phyloP scores from a whole-genome alignment of 306 rosid genomes.

The Senna tora region DNA sequence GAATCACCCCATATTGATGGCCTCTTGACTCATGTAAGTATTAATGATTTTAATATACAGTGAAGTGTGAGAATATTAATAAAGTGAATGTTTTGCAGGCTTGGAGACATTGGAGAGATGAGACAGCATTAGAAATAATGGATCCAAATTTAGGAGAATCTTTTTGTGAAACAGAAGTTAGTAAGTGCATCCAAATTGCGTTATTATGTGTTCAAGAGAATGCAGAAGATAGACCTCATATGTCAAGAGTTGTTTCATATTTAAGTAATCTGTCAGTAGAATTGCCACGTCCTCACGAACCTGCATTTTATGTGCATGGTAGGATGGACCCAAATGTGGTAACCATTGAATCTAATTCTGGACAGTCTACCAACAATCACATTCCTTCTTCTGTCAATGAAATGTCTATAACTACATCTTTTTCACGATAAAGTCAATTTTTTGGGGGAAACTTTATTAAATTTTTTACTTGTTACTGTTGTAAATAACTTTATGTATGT shows the following conservation, averaged over 20 bases:
- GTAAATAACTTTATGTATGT: too few species aligned
- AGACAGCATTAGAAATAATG: constrained; percentile 40
- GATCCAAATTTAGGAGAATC: constrained; percentile 28
- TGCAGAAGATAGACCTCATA: constrained; percentile 41
- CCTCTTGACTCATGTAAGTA: background rate
- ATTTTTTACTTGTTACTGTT: too few species aligned
- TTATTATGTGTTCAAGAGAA: constrained; percentile 49
- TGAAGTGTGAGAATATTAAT: too few species aligned
- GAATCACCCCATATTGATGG: too few species aligned
- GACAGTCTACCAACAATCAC: background rate
- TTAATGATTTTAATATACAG: too few species aligned
- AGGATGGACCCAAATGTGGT: background rate
- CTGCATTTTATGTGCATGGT: background rate
- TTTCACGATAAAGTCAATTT: constrained; percentile 2
- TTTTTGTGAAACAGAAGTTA: constrained; percentile 2
- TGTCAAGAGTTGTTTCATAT: background rate
- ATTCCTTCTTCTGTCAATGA: constrained; percentile 20
- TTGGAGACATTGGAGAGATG: constrained; percentile 44
- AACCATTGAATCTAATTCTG: background rate
- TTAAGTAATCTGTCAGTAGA: too few species aligned
- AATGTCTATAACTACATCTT: constrained; percentile 3
- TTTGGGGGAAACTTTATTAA: too few species aligned
- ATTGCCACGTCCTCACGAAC: too few species aligned
- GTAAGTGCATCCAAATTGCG: constrained; percentile 40
- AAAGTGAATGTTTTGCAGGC: too few species aligned